Percentiles rank a stretch among this genome's conserved stretches.
Evolutionary conservation across 2,329 filamentous ascomycete genomes (phyloP).

Genomic region (Nothopassalora personata): DNA sequence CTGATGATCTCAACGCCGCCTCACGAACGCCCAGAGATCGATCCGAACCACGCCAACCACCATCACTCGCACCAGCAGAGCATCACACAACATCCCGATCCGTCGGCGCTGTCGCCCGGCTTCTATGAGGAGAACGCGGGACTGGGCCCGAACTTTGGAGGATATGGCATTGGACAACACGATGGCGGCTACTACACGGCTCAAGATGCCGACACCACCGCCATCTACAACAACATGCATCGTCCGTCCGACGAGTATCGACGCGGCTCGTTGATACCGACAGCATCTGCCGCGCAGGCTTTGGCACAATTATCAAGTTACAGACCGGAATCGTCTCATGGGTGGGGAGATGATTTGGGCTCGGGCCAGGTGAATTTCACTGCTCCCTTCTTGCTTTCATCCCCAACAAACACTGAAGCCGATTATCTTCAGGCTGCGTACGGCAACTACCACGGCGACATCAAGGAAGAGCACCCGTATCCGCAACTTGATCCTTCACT

Average conservation of each 20-base stretch:
- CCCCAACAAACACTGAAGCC: slow-evolving; percentile 33
- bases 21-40: slow-evolving; percentile 57
- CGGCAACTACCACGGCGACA: slow-evolving; percentile 31
- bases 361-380: slow-evolving; percentile 32
- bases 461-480: slow-evolving; percentile 26
- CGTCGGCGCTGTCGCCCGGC: slow-evolving; percentile 35
- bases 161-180: slow-evolving; percentile 39
- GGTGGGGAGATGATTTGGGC: slow-evolving; percentile 55
- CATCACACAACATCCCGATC: slow-evolving; percentile 30
- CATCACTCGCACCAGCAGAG: slow-evolving; percentile 22
- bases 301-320: slow-evolving; percentile 79
- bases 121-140: slow-evolving; percentile 30
- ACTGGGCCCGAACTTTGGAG: slow-evolving; percentile 34
- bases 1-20: slow-evolving; percentile 93
- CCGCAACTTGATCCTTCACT: slow-evolving; percentile 39
- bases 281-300: slow-evolving; percentile 75
- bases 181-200: slow-evolving; percentile 36
- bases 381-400: slow-evolving; percentile 26
- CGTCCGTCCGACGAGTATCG: slow-evolving; percentile 64
- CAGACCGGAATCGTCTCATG: slow-evolving; percentile 55
- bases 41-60: slow-evolving; percentile 34
- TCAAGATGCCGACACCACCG: slow-evolving; percentile 56
- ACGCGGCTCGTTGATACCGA: slow-evolving; percentile 58
- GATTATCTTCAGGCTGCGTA: slow-evolving; percentile 36
- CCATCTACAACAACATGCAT: slow-evolving; percentile 51